Evolutionary conservation across 2,329 filamentous ascomycete species (phyloP), one percentile per base, ranked within the genome.

Genomic region (Penicillium thymicola): DNA sequence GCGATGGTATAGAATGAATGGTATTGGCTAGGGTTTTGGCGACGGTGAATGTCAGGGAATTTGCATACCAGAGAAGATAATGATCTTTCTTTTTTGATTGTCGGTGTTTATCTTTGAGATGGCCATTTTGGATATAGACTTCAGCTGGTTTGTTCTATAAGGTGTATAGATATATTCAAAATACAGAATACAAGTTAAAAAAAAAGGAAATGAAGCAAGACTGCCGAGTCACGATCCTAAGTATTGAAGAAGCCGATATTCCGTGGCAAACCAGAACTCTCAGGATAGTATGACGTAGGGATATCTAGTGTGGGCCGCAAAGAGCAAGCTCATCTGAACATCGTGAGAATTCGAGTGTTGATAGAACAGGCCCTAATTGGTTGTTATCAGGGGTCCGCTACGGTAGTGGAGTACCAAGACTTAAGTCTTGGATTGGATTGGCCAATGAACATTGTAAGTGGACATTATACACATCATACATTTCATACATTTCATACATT

Each of bases 11-110:
- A 21, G 21, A 21, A 21, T 21, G 2, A 16, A 21, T 37, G 47
- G 5, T 13, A 46, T 14, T 18, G 36, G n/a, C 2, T 37, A 38
- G 36, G 36, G 36, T 38, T 38, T 37, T 4, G 34, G 16, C 16
- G 16, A 36, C 16, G 16, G 16, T n/a, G 16, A n/a, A 37, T n/a
- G 8, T 16, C n/a, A 16, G 16, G 4, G 3, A 5, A 16, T 9
- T 18, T 43, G 32, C 64, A 54, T 72, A 78, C 76, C 75, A 59
- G 76, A 78, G 60, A 78, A 78, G 59, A 75, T 76, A 50, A 78
- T 73, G 34, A 78, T 76, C 63, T 78, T 78, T 69, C 76, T 67
- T 52, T 72, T 76, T 32, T 64, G 51, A 40, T 38, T 45, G 8
- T 61, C 18, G 41, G 61, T 59, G 13, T 51, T 64, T 46, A 55